Conservation (phyloP, 2,329 filamentous ascomycete species). For the Paracorniculantispora psalliotae region DNA sequence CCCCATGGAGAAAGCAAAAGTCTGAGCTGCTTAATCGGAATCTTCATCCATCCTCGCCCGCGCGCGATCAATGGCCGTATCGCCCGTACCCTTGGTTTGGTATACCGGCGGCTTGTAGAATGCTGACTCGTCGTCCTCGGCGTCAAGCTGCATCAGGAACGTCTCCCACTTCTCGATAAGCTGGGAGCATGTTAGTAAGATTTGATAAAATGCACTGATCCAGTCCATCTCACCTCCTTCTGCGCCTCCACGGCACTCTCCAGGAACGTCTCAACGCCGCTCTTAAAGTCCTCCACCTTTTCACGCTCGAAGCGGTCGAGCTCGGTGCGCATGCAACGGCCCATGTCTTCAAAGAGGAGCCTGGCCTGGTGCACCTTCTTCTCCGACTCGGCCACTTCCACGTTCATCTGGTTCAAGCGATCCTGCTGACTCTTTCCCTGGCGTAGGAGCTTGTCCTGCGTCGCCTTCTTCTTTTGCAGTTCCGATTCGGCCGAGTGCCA, state of each 20-base stretch:
- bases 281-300: constrained; percentile 99
- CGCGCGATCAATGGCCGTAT: constrained; percentile 57
- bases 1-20: background rate
- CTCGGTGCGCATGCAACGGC: constrained; percentile 82
- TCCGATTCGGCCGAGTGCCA: constrained; percentile 92
- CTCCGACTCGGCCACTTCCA: constrained; percentile 93
- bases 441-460: constrained; percentile 89
- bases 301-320: constrained; percentile 92
- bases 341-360: constrained; percentile 95
- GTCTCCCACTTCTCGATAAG: constrained; percentile 94
- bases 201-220: background rate
- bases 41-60: constrained; percentile 56
- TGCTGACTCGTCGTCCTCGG: constrained; percentile 75
- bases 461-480: constrained; percentile 79
- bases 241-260: constrained; percentile 97
- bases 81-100: constrained; percentile 45
- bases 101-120: constrained; percentile 62
- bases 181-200: constrained; percentile 31
- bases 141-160: constrained; percentile 91
- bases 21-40: constrained; percentile 41
- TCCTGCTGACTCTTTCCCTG: constrained; percentile 97
- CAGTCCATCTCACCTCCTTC: constrained; percentile 70
- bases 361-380: constrained; percentile 86
- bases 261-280: constrained; percentile 92
- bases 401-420: constrained; percentile 83